Base-by-base conservation (phyloP, 2,329 filamentous ascomycete species). In the Aspergillus bombycis region DNA sequence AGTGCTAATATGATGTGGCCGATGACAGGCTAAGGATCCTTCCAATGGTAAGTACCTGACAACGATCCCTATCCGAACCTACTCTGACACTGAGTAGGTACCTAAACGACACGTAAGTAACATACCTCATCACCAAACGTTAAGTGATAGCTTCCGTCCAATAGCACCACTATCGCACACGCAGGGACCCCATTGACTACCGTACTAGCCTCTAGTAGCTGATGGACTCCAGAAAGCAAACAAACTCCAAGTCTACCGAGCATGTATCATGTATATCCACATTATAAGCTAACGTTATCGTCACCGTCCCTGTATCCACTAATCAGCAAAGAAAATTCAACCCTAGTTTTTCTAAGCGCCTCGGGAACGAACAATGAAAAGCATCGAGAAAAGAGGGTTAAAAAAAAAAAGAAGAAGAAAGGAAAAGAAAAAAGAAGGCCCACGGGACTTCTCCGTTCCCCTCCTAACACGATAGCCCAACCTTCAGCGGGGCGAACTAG, bases 401-500 rank as follows among this genome's bases (percentile, higher is more conserved):
- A 26, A 23, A 52, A 30, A n/a, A 30, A 32, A 32, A 11, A 12
- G 8, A 3, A 53, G 14, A 36, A 9, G 16, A 38, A 19, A 38
- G 11, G 14, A 38, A 16, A 38, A 38, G 6, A 41, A 41, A 10
- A n/a, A 14, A 10, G 38, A 41, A 41, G 38, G 16, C 52, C 21
- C n/a, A 14, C 52, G 32, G 52, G 52, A 38, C 32, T 55, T 41
- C 52, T 55, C 52, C 52, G 52, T 55, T 30, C n/a, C 50, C 50
- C 9, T 21, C 52, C 52, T 14, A 9, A 41, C 19, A 52, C 14
- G 48, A 54, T 55, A 55, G 32, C 32, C 52, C 52, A 55, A 55
- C 38, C 36, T 41, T 14, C 41, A 55, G 41, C 53, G 60, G 60
- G 54, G 56, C 48, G 56, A 34, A 57, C 60, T 26, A 38, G 50